Base-by-base conservation (phyloP, 495 filamentous ascomycete species). In the Trichoderma orchidacearum region DNA sequence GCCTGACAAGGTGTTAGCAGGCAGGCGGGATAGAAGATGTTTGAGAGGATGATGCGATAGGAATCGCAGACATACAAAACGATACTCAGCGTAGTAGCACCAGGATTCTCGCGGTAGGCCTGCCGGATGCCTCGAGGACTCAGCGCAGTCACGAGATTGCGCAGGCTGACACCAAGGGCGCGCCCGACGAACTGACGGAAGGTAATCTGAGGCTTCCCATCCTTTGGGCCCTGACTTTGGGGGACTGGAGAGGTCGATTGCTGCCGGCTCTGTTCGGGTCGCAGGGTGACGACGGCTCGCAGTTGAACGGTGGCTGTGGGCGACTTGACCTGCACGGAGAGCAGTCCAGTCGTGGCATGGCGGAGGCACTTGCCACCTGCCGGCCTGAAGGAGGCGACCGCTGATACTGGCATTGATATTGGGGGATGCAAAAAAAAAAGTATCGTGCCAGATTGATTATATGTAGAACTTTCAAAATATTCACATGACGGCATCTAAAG, bases 51-150 rank as follows among this genome's bases (percentile, higher is more conserved):
- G n/a, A n/a, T n/a, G 41, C 6, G 41, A 6, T 7, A 11, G 17
- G 41, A 21, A 18, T 6, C 6, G 41, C 23, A 21, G 9, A 27
- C 53, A 13, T 28, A 55, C 58, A 59, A 32, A 12, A 58, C 48
- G 21, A 70, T 25, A 5, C 23, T 34, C 30, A 36, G n/a, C 21
- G 53, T 34, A 6, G 32, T 35, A 5, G 18, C 73, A 21, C 65
- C 68, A 3, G 73, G 73, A 55, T 65, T 73, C 48, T 65, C 61
- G 18, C 66, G 66, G 51, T 66, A 72, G 12, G 72, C 59, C 0
- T 57, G 53, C 9, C 60, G 66, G 36, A 74, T 58, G 54, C 55
- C 67, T 35, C 66, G 63, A 48, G 66, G 62, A 29, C 67, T 61
- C n/a, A 73, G 65, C 53, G 62, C 61, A 30, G 59, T 56, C 35